Evolutionary conservation across 441 rosid species (phyloP), one percentile per base, ranked within the genome.

Genomic region (Adansonia grandidieri): DNA sequence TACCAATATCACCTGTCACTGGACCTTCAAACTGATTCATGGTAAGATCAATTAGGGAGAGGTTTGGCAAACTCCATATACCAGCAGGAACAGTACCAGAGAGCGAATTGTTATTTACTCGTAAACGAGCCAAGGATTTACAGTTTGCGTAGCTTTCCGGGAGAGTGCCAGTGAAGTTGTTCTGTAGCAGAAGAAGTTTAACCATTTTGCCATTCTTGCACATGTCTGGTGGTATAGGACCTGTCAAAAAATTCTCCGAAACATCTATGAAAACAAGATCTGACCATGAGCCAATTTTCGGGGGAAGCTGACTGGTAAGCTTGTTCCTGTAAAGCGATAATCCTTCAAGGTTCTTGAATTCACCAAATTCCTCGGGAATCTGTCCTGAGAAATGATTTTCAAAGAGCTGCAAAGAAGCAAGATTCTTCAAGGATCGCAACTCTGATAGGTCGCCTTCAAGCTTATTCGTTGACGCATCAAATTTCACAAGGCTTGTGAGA

Each of bases 1-100:
- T 81, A 65, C 81, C 83, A 7, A 91, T 83, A 40, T 84, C 86
- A 22, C 15, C 76, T n/a, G 86, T 75, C 14, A 91, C 60, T 8
- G 72, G 77, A 60, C 91, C 92, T 78, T 83, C 85, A 51, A 89
- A 82, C 51, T 61, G 82, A 83, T 89, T 91, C 62, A 71, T 80
- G 9, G 80, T 77, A 11, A 91, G 84, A 77, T 89, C 95, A 71
- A 91, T 79, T 7, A 91, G 47, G 70, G 63, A 69, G 9, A 89
- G 87, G 76, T 81, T 86, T 20, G 93, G 90, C 84, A 91, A 86
- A 66, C 90, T 78, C 93, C 93, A 91, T 22, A 91, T 81, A 32
- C 88, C 86, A 22, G 80, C 79, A 57, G 91, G 90, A 66, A 91
- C 67, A 11, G 68, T 40, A 50, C 91, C 90, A 0, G 91, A 87